Conservation (phyloP, 768 basidiomycete genomes). For the Suillus lakei region DNA sequence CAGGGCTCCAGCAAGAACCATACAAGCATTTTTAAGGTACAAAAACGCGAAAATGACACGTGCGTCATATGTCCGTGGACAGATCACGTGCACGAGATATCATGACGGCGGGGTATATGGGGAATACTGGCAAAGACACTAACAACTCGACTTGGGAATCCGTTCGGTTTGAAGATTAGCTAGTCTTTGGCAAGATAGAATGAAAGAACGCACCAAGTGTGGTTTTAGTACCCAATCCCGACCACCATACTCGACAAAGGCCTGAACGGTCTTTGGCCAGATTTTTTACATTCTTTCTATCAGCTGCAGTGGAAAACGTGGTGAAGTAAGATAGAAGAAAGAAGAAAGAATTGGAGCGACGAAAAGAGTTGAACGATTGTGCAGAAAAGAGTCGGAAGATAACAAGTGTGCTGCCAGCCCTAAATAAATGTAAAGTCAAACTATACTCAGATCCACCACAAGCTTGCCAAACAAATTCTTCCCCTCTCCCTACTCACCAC, state of each 20-base stretch:
- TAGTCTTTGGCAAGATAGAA: neutral
- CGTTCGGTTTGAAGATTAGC: neutral
- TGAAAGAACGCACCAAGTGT: neutral
- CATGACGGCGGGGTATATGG: conserved; percentile 3
- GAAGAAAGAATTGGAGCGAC: conserved; percentile 9
- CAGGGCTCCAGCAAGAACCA: neutral
- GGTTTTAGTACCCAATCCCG: neutral
- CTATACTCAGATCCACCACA: conserved; percentile 11
- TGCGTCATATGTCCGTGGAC: neutral
- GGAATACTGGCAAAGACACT: neutral
- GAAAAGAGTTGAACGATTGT: conserved; percentile 9
- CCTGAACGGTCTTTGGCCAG: neutral
- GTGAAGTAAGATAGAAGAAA: neutral
- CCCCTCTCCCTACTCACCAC: conserved; percentile 16
- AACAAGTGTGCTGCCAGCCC: conserved; percentile 36
- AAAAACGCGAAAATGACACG: conserved; percentile 5
- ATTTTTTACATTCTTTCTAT: neutral
- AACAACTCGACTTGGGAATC: neutral
- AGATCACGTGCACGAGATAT: conserved; percentile 6
- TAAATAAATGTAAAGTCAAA: conserved; percentile 36
- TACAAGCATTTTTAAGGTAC: neutral
- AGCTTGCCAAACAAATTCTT: conserved; percentile 10
- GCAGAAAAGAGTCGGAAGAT: conserved; percentile 20
- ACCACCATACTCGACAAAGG: neutral
- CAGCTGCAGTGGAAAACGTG: neutral